Evolutionary conservation across 129 eudicot genomes (phyloP).

Genomic region (Arctium lappa): DNA sequence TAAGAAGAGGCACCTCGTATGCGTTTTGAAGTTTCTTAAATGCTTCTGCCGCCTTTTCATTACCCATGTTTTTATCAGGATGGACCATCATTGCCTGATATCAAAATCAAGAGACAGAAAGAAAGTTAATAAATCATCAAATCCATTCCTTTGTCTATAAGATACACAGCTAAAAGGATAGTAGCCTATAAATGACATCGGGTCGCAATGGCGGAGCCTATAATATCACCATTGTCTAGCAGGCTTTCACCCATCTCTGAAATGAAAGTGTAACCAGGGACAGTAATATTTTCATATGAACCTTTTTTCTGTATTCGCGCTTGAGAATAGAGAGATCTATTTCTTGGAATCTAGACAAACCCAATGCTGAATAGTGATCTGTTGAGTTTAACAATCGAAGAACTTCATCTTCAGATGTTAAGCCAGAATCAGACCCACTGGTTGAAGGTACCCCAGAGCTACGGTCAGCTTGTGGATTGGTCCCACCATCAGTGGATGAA

Average conservation of each 20-base stretch:
- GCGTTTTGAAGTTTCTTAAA: slow-evolving; percentile 98
- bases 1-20: slow-evolving; percentile 58
- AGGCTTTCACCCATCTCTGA: background rate
- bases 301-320: slow-evolving; percentile 92
- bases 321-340: slow-evolving; percentile 76
- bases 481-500: slow-evolving; percentile 46
- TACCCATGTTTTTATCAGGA: slow-evolving; percentile 99
- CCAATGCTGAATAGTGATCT: slow-evolving; percentile 92
- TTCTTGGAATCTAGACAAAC: slow-evolving; percentile 68
- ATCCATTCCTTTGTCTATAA: background rate
- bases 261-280: background rate
- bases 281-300: slow-evolving; percentile 12
- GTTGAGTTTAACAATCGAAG: slow-evolving; percentile 74
- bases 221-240: background rate
- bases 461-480: slow-evolving; percentile 54
- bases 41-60: slow-evolving; percentile 98
- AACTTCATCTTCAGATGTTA: slow-evolving; percentile 90
- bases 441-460: slow-evolving; percentile 81
- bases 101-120: background rate
- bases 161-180: background rate
- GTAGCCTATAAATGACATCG: slow-evolving; percentile 1
- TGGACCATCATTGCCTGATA: slow-evolving; percentile 96
- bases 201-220: background rate
- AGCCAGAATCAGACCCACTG: slow-evolving; percentile 81
- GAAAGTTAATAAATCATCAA: slow-evolving; percentile 15